These are phyloP conservation scores for Ogataea siamensis DNA, from an alignment of 805 yeast genomes.

Conservation along the genomic window DNA sequence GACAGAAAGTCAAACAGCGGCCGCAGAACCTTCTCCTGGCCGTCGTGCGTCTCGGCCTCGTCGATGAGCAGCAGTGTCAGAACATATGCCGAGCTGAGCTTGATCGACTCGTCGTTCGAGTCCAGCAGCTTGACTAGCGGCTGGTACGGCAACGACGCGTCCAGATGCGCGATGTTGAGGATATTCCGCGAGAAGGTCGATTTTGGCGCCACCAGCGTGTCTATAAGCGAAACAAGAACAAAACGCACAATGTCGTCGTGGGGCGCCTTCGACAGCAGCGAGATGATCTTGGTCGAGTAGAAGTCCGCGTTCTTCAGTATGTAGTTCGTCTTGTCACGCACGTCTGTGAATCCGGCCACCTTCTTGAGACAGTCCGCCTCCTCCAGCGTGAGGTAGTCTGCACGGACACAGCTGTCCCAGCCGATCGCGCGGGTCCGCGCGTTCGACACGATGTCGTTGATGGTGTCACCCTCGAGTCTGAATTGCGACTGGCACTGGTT, in stretches of 20 bases:
- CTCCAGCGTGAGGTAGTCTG: conserved; percentile 60
- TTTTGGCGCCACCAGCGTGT: conserved; percentile 42
- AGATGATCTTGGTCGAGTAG: conserved; percentile 54
- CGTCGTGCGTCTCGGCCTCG: conserved; percentile 15
- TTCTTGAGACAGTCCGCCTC: conserved; percentile 53
- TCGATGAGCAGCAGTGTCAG: conserved; percentile 47
- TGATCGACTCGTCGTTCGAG: conserved; percentile 54
- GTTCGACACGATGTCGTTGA: conserved; percentile 62
- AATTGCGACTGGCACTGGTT: conserved; percentile 30
- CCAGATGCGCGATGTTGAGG: conserved; percentile 40
- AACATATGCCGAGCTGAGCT: conserved; percentile 53
- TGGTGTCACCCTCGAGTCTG: conserved; percentile 60
- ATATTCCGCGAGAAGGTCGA: conserved; percentile 30
- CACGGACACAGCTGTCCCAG: conserved; percentile 87
- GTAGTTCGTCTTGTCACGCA: conserved; percentile 41
- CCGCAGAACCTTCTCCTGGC: conserved; percentile 38
- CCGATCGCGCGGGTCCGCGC: conserved; percentile 81
- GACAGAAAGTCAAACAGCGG: conserved; percentile 40
- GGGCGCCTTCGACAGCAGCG: conserved; percentile 49
- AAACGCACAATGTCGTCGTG: conserved; percentile 68
- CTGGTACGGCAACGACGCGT: conserved; percentile 47
- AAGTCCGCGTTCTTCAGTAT: conserved; percentile 44
- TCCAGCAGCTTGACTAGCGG: conserved; percentile 53
- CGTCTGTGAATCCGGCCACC: conserved; percentile 34
- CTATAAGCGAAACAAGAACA: conserved; percentile 60